A percentile compares a stretch with the other conserved stretches of the same genome.
Conservation (phyloP, 768 basidiomycete species). For the Amanita jacksonii region DNA sequence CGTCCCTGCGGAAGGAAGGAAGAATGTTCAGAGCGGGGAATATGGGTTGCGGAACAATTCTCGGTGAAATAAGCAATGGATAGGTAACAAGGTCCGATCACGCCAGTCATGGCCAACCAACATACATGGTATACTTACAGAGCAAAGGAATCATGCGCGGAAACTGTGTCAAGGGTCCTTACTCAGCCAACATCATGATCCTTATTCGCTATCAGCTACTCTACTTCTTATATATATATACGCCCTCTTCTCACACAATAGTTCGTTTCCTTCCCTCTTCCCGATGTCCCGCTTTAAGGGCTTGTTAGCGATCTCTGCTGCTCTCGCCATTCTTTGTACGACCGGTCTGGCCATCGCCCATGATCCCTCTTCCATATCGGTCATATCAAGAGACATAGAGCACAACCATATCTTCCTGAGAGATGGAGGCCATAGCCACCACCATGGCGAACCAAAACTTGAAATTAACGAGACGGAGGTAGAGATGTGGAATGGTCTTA, state of each 20-base stretch:
- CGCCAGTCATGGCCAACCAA: too few species aligned
- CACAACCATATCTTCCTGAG: not conserved
- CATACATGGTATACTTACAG: too few species aligned
- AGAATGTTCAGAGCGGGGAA: too few species aligned
- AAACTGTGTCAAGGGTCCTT: not conserved
- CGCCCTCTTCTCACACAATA: constrained; percentile 1
- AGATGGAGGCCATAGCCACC: constrained; percentile 33
- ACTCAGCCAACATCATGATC: too few species aligned
- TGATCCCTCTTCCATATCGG: constrained; percentile 9
- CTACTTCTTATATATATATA: not conserved
- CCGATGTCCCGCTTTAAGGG: not conserved
- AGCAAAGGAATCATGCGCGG: not conserved
- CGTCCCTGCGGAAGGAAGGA: too few species aligned
- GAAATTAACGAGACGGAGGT: constrained; percentile 75
- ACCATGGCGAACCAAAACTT: constrained; percentile 39
- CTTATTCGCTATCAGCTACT: not conserved
- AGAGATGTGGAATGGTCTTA: constrained; percentile 51
- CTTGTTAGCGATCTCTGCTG: not conserved
- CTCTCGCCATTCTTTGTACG: constrained; percentile 1
- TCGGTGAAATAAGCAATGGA: too few species aligned
- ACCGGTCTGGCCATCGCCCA: constrained; percentile 3
- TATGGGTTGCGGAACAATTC: too few species aligned
- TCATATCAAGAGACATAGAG: not conserved
- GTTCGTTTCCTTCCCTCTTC: constrained; percentile 1
- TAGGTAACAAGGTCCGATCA: too few species aligned